Base-by-base conservation (phyloP, 225 moss, liverwort and hornwort genomes). In the Polytrichum commune region DNA sequence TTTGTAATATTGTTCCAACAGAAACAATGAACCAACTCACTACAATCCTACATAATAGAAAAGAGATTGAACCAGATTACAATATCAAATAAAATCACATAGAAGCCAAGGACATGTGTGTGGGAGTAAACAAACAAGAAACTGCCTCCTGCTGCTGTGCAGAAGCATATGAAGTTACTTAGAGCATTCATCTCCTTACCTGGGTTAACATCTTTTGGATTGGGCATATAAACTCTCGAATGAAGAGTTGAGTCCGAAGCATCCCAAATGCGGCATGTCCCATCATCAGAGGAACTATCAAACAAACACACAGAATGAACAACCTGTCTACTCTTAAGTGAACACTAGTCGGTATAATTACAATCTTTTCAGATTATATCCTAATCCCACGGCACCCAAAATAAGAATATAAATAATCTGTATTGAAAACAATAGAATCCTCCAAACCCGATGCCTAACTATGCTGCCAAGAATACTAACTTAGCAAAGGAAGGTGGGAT, bases 191-290 rank as follows among this genome's bases (percentile, higher is more conserved):
- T 13, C 13, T 13, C 4, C 3, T 13, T 71, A 98, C 97, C 90
- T 84, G 74, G 66, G 81, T 84, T 90, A 66, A 64, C n/a, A 66
- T 98, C 95, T 74, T 89, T 96, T 4, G 95, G 98, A 74, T 95
- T 93, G 55, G 98, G 98, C 95, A 89, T 91, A 62, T 98, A 98
- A 53, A 95, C 91, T 75, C 98, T 82, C 26, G 94, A 98, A 77
- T 96, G 92, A 65, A 89, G 82, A 57, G 81, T 57, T 27, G 91
- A 90, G 69, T 95, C 90, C 22, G 89, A 84, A 33, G 93, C 98
- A 91, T 98, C 93, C 98, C 98, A 98, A 60, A 98, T 98, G 58
- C 98, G 98, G 78, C 98, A 98, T 8, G 98, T 98, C 63, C 95
- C 98, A 81, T 98, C 98, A 78, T 98, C 98, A 79, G 98, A 98